Percentiles rank a stretch among this genome's conserved stretches.
Conservation (phyloP, 495 filamentous ascomycete genomes). For the Trichocladium uniseriatum region DNA sequence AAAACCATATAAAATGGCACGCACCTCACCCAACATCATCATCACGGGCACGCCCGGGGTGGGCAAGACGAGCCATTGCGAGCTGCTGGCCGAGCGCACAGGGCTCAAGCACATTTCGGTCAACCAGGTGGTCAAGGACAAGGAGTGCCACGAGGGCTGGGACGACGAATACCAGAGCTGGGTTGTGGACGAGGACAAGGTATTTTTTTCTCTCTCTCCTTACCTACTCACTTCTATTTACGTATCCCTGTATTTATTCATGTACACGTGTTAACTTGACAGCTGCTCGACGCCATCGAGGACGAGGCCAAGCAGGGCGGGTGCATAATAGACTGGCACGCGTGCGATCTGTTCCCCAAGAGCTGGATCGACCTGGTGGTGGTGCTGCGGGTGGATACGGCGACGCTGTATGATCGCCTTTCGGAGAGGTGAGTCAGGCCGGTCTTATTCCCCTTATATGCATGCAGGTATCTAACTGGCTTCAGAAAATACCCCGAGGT, state of each 20-base stretch:
- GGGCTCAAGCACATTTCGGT: conserved; percentile 72
- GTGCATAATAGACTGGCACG: conserved; percentile 95
- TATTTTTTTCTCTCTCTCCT: conserved; percentile 27
- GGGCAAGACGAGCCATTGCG: conserved; percentile 86
- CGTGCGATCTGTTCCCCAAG: conserved; percentile 89
- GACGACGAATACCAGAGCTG: conserved; percentile 78
- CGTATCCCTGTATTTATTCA: conserved; percentile 3
- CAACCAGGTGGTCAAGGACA: conserved; percentile 82
- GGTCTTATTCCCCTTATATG: neutral
- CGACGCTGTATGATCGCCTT: conserved; percentile 76
- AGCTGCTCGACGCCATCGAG: conserved; percentile 87
- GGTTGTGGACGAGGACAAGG: conserved; percentile 97
- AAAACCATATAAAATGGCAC: conserved; percentile 34
- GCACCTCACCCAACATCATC: conserved; percentile 76
- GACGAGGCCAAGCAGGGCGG: conserved; percentile 71
- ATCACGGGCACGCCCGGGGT: conserved; percentile 93
- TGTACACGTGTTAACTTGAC: neutral
- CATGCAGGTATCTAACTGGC: no score
- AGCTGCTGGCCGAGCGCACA: conserved; percentile 57
- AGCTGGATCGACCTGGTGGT: conserved; percentile 94
- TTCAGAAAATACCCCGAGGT: conserved; percentile 63
- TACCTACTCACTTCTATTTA: neutral
- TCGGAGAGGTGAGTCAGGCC: conserved; percentile 47
- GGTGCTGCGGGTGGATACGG: conserved; percentile 72
- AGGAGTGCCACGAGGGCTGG: conserved; percentile 70